These are phyloP conservation scores for Pseudopithomyces chartarum DNA, from an alignment of 2,329 filamentous ascomycete genomes.

Conservation along the genomic window DNA sequence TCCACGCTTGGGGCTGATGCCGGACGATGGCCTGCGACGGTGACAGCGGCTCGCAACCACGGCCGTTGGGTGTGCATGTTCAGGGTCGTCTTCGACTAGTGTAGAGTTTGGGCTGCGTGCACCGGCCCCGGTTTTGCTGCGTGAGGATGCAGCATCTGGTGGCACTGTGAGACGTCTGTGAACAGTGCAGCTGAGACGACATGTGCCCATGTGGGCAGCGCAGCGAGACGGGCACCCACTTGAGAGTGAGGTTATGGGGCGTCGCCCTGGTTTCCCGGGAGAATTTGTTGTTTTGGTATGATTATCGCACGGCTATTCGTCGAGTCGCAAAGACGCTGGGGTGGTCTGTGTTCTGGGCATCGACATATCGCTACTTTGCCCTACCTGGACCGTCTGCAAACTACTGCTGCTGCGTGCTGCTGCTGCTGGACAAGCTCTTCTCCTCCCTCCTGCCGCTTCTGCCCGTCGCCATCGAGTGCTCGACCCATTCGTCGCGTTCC, in stretches of 20 bases:
- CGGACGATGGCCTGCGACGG: neutral
- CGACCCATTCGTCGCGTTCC: conserved; percentile 15
- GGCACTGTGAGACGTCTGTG: conserved; percentile 5
- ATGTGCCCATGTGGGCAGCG: conserved; percentile 3
- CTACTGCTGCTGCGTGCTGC: conserved; percentile 9
- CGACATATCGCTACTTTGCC: conserved; percentile 11
- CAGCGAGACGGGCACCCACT: neutral
- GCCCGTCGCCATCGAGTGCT: conserved; percentile 9
- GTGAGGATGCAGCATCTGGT: conserved; percentile 9
- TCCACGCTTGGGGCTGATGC: neutral
- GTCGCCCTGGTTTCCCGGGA: conserved; percentile 18
- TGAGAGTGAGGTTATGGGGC: neutral
- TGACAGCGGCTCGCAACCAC: conserved; percentile 1
- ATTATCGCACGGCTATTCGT: conserved; percentile 13
- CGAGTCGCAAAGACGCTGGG: conserved; percentile 10
- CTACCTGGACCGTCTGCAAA: conserved; percentile 9
- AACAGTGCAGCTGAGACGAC: conserved; percentile 7
- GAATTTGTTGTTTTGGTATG: conserved; percentile 23
- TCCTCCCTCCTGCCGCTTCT: conserved; percentile 3
- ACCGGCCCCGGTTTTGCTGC: conserved; percentile 4
- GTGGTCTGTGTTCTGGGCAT: conserved; percentile 16
- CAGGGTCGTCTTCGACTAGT: neutral
- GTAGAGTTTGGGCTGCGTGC: conserved; percentile 5
- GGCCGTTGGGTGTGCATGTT: neutral
- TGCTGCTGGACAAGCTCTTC: neutral